Evolutionary conservation across 169 alveolate genomes (phyloP), one percentile per base, ranked within the genome.

Genomic region (Cryptosporidium ubiquitum): DNA sequence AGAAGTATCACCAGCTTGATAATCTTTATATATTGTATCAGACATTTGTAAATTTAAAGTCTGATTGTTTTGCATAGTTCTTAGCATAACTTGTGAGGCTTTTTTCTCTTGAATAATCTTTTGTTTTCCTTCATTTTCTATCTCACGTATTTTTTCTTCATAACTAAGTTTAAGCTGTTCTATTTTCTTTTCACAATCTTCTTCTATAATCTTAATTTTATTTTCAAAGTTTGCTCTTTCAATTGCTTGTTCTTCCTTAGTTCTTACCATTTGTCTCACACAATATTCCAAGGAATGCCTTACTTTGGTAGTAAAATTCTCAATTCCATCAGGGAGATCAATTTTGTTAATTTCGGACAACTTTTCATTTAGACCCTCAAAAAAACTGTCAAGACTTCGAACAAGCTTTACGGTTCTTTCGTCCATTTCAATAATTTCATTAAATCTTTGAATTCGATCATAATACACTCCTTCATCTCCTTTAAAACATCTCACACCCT

Each of bases 211-310:
- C 37, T 79, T 79, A 3, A 79, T 61, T 64, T 44, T 16, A 60
- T 64, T 61, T 14, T 79, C 89, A 47, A 37, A 64, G 18, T 35
- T 44, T n/a, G 33, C 69, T 42, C 40, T 39, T 39, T 61, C 79
- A 44, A 79, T 61, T 23, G 89, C 75, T 31, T 79, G 75, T 64
- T 79, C 89, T 58, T 79, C 89, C 23, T 60, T 79, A 40, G 73
- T 58, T 60, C 89, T 58, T 33, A 79, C 44, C 51, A 79, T 14
- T 58, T 79, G 89, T 18, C 74, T 79, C 39, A 64, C 75, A 26
- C 89, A 79, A 61, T 79, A 79, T 47, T 79, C 89, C 20, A 79
- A 31, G 26, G 79, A 39, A 44, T 31, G 73, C 12, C 89, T 57
- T 26, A 79, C 66, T 79, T 79, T 58, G 7, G 68, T 29, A 14